Conservation (phyloP, 805 yeast species). For the Suhomyces kilbournensis region DNA sequence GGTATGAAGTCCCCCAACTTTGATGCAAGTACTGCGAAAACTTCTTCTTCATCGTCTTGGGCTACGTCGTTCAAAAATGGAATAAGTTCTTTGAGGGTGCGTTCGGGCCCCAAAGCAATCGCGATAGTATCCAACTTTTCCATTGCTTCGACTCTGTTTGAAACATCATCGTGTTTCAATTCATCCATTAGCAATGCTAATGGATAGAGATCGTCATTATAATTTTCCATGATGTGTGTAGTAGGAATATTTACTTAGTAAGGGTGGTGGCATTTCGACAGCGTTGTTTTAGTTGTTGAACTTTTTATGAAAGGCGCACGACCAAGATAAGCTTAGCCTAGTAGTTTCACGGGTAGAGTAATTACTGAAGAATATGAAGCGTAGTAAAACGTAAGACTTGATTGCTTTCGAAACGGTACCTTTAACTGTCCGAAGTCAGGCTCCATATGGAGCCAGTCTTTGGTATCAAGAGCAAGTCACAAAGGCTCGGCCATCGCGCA, state of each 20-base stretch:
- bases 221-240: conserved; percentile 27
- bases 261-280: neutral
- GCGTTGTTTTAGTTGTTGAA: conserved; percentile 1
- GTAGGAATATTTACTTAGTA: neutral
- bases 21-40: conserved; percentile 87
- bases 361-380: no score
- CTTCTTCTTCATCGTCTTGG: conserved; percentile 98
- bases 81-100: conserved; percentile 83
- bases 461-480: no score
- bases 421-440: no score
- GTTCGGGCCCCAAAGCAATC: conserved; percentile 88
- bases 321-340: neutral
- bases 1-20: conserved; percentile 88
- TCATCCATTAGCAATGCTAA: conserved; percentile 96
- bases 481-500: neutral
- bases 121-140: conserved; percentile 91
- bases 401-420: no score
- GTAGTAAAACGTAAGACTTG: no score
- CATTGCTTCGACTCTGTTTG: conserved; percentile 93
- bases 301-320: neutral
- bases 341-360: no score
- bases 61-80: conserved; percentile 89
- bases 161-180: conserved; percentile 91
- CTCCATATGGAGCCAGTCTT: no score
- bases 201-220: conserved; percentile 75